Conservation (phyloP, 768 basidiomycete genomes). For the Imleria badia region DNA sequence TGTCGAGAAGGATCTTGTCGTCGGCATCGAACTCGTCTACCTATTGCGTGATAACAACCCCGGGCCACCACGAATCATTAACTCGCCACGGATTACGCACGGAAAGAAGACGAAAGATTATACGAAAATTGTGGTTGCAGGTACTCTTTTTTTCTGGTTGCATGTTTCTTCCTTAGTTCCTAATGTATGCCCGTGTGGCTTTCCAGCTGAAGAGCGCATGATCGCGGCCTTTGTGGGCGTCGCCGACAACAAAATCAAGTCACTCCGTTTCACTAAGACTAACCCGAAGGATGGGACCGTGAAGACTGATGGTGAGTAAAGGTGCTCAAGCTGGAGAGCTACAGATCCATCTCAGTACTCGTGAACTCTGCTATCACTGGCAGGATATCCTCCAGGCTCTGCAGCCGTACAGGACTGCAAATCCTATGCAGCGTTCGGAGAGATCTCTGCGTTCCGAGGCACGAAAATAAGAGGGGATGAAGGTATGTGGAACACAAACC, state of each 20-base stretch:
- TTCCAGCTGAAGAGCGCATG: background rate
- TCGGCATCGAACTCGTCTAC: background rate
- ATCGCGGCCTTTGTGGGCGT: background rate
- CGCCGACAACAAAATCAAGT: background rate
- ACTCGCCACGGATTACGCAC: background rate
- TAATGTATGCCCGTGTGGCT: background rate
- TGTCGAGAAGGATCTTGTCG: background rate
- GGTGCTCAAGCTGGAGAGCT: too few species aligned
- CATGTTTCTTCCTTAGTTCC: too few species aligned
- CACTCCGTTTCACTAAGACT: background rate
- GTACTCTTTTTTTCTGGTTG: too few species aligned
- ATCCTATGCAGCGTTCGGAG: background rate
- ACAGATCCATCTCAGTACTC: too few species aligned
- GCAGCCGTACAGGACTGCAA: too few species aligned
- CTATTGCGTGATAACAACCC: background rate
- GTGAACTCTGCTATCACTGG: background rate
- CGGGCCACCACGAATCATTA: too few species aligned
- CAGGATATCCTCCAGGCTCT: too few species aligned
- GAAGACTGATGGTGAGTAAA: too few species aligned
- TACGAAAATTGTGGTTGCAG: too few species aligned
- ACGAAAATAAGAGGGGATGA: background rate
- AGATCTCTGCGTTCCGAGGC: background rate
- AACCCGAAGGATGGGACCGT: background rate
- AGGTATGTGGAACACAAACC: background rate
- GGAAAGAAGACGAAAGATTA: background rate